phyloP scores from a whole-genome alignment of 148 eudicot genomes.

The Rhododendron williamsianum region DNA sequence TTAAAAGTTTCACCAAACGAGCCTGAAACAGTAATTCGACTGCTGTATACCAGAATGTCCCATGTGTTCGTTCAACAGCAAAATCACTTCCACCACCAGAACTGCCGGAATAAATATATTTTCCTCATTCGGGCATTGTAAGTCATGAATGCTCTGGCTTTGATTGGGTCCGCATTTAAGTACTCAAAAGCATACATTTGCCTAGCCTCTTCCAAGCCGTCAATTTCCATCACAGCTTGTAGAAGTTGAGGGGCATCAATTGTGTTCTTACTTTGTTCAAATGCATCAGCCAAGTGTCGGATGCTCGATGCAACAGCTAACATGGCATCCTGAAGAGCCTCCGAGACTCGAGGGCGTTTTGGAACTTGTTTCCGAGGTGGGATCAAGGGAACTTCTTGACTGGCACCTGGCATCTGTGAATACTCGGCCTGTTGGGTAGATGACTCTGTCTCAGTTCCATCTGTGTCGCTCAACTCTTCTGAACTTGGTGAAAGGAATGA shows the following conservation, averaged over 20 bases:
- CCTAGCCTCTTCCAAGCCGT: constrained; percentile 18
- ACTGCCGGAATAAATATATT: constrained; percentile 16
- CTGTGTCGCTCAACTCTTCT: constrained; percentile 12
- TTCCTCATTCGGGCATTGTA: constrained; percentile 16
- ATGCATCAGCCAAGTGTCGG: constrained; percentile 19
- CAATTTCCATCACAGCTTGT: constrained; percentile 16
- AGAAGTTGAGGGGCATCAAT: constrained; percentile 13
- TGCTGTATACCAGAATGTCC: background rate
- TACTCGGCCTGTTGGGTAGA: constrained; percentile 10
- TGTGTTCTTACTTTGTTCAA: constrained; percentile 12
- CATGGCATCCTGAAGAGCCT: constrained; percentile 15
- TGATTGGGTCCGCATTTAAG: constrained; percentile 17
- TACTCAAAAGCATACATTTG: constrained; percentile 20
- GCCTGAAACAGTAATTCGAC: background rate
- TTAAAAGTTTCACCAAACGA: background rate
- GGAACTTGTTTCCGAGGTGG: constrained; percentile 13
- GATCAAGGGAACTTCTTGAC: constrained; percentile 9
- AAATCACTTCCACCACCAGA: constrained; percentile 18
- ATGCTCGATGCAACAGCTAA: constrained; percentile 18
- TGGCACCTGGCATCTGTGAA: constrained; percentile 12
- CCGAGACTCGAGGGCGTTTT: constrained; percentile 10
- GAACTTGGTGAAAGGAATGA: constrained; percentile 20
- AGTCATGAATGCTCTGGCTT: constrained; percentile 19
- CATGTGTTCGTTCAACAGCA: background rate
- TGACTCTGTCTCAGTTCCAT: constrained; percentile 19